A percentile compares a stretch with the other conserved stretches of the same genome.
These are phyloP conservation scores for Teunomyces barrocoloradensis DNA, from an alignment of 805 yeast genomes.

Conservation along the genomic window DNA sequence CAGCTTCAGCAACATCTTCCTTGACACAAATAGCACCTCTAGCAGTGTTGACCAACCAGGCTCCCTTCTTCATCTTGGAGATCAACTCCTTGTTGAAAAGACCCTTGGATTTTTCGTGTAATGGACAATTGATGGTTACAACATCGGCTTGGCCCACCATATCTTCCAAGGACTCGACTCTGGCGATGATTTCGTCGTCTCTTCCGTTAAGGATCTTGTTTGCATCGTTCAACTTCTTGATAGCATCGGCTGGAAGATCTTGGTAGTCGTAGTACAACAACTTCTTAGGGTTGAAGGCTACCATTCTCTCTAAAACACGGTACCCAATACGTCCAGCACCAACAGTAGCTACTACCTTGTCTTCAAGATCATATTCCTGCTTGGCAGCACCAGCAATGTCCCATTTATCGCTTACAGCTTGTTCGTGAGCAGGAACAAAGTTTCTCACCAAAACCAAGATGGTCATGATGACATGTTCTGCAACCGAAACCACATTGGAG, in stretches of 20 bases:
- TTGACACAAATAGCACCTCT: constrained; percentile 71
- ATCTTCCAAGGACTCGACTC: constrained; percentile 60
- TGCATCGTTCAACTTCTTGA: constrained; percentile 35
- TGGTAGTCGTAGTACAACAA: constrained; percentile 75
- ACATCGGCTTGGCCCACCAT: constrained; percentile 66
- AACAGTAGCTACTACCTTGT: constrained; percentile 73
- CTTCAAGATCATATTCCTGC: constrained; percentile 72
- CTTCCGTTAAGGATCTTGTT: constrained; percentile 43
- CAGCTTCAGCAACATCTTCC: constrained; percentile 74
- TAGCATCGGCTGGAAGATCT: constrained; percentile 54
- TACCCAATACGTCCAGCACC: constrained; percentile 83
- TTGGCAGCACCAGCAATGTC: constrained; percentile 72
- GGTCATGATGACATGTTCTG: constrained; percentile 77
- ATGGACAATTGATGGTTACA: constrained; percentile 75
- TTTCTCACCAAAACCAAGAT: constrained; percentile 69
- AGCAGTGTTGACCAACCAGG: constrained; percentile 16
- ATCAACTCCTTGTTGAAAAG: constrained; percentile 63
- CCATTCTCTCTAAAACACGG: constrained; percentile 67
- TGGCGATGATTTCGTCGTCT: constrained; percentile 57
- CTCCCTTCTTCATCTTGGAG: constrained; percentile 38
- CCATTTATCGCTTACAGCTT: constrained; percentile 62
- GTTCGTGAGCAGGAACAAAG: constrained; percentile 76
- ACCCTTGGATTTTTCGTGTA: constrained; percentile 68
- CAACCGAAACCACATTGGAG: constrained; percentile 75
- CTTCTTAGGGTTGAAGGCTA: constrained; percentile 73